Evolutionary conservation across 2,329 filamentous ascomycete species (phyloP).

Genomic region (Pseudocercospora eumusae): DNA sequence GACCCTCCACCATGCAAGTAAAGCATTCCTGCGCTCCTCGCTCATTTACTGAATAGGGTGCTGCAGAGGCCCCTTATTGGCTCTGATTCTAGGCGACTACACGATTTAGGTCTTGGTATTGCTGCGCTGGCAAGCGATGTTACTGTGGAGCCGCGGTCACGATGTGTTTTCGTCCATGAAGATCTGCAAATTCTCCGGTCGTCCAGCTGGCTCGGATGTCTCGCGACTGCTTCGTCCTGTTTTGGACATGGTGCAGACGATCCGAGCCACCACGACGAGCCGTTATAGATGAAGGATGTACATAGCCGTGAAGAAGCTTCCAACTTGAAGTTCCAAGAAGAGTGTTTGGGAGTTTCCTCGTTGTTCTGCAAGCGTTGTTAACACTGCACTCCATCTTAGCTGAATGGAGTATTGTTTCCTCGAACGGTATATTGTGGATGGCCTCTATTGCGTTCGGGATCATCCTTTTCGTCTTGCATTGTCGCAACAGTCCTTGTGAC

Average conservation of each 20-base stretch:
- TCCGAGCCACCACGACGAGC: background rate
- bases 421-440: background rate
- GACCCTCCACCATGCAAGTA: background rate
- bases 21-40: background rate
- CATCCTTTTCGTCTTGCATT: background rate
- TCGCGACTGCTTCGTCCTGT: constrained; percentile 1
- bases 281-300: background rate
- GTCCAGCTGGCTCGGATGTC: background rate
- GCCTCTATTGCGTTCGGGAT: background rate
- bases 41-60: background rate
- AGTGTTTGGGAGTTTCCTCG: background rate
- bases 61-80: constrained; percentile 1
- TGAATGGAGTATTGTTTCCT: background rate
- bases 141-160: constrained; percentile 8
- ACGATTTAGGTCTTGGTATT: background rate
- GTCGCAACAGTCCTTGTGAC: background rate
- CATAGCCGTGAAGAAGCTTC: background rate
- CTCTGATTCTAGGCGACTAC: background rate
- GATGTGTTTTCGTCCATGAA: constrained; percentile 3
- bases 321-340: background rate
- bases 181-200: background rate
- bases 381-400: background rate
- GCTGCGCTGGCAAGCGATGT: constrained; percentile 6
- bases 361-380: background rate
- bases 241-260: constrained; percentile 4